A percentile compares a stretch with the other conserved stretches of the same genome.
These are phyloP conservation scores for Cornus controversa DNA, from an alignment of 148 eudicot species.

Conservation along the genomic window DNA sequence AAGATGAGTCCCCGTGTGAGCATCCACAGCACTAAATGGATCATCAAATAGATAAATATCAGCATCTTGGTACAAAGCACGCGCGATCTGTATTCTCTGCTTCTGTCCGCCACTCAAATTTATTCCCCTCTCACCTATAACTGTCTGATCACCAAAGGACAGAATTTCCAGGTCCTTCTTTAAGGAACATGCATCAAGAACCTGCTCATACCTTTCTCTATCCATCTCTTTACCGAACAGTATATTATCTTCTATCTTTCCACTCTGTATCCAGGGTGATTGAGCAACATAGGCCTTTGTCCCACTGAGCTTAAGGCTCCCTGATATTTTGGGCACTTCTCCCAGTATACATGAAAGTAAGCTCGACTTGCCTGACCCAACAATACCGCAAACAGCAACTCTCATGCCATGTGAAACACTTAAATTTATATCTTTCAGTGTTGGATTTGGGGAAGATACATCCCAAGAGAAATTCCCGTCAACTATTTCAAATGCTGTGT, in stretches of 20 bases:
- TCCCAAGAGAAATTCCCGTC: slow-evolving; percentile 56
- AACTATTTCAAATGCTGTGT: slow-evolving; percentile 36
- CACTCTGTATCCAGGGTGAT: slow-evolving; percentile 57
- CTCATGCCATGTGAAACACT: slow-evolving; percentile 29
- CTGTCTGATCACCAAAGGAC: slow-evolving; percentile 40
- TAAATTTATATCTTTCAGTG: slow-evolving; percentile 38
- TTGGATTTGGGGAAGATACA: slow-evolving; percentile 6
- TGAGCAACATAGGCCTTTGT: slow-evolving; percentile 56
- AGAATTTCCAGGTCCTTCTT: slow-evolving; percentile 49
- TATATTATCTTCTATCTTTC: slow-evolving; percentile 53
- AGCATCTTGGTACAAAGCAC: slow-evolving; percentile 50
- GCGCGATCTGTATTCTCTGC: slow-evolving; percentile 51
- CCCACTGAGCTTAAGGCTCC: slow-evolving; percentile 37
- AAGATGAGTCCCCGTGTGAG: slow-evolving; percentile 50
- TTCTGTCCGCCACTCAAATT: slow-evolving; percentile 58
- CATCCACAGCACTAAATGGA: slow-evolving; percentile 57
- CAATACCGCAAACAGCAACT: slow-evolving; percentile 46
- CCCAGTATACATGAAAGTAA: slow-evolving; percentile 53
- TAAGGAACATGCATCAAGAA: slow-evolving; percentile 44
- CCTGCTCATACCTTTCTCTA: slow-evolving; percentile 28
- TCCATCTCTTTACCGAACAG: slow-evolving; percentile 49
- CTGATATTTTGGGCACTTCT: slow-evolving; percentile 45
- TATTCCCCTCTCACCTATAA: slow-evolving; percentile 53
- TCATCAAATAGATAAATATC: slow-evolving; percentile 52
- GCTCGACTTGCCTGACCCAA: slow-evolving; percentile 59